Conservation (phyloP, 768 basidiomycete species). For the Suillus fuscotomentosus region DNA sequence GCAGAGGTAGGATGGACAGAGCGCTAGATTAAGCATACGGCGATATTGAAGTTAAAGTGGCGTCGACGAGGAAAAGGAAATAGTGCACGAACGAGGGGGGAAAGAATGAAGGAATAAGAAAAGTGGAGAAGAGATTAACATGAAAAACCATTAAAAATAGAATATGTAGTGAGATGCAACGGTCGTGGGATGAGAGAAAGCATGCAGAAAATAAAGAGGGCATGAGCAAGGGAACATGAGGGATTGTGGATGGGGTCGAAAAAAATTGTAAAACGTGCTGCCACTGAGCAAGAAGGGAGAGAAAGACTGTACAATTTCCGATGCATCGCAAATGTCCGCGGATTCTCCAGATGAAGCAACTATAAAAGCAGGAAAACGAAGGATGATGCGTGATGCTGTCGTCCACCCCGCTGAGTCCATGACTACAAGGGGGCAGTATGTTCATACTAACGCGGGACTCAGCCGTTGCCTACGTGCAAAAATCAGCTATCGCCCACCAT, state of each 20-base stretch:
- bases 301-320: neutral
- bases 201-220: neutral
- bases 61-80: neutral
- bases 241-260: neutral
- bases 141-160: neutral
- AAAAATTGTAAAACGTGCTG: neutral
- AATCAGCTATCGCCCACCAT: neutral
- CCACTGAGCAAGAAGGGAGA: neutral
- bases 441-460: neutral
- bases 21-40: neutral
- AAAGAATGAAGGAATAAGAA: neutral
- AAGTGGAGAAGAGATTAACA: neutral
- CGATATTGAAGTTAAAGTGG: neutral
- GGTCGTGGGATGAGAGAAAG: neutral
- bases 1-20: neutral
- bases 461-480: neutral
- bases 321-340: slow-evolving; percentile 1
- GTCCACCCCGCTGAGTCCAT: neutral
- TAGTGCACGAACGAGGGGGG: neutral
- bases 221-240: neutral
- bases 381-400: neutral
- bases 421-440: neutral
- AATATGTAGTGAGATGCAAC: neutral
- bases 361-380: neutral
- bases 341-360: slow-evolving; percentile 1